phyloP scores from a whole-genome alignment of 73 alveolate genomes.

The Tetrahymena malaccensis region DNA sequence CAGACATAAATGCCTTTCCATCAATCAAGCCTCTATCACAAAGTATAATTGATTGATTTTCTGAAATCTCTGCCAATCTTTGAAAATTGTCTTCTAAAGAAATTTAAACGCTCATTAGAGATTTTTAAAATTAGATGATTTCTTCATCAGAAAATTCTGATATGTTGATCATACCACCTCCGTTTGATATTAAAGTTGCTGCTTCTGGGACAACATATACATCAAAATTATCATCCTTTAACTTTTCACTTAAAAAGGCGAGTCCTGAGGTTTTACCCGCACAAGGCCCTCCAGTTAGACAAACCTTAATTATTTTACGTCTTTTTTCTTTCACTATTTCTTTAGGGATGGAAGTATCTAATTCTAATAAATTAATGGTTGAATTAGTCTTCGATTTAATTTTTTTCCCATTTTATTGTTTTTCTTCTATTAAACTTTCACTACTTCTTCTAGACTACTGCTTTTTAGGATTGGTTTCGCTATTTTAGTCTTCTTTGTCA shows the following conservation, averaged over 20 bases:
- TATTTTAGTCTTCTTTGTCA: neutral
- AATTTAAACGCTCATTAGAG: constrained; percentile 46
- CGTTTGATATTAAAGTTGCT: constrained; percentile 60
- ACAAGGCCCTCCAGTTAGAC: constrained; percentile 78
- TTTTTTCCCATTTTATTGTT: neutral
- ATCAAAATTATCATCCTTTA: constrained; percentile 40
- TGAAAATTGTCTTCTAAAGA: constrained; percentile 52
- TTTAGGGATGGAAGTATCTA: neutral
- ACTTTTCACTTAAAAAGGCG: constrained; percentile 38
- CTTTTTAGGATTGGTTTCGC: neutral
- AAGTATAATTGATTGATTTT: constrained; percentile 14
- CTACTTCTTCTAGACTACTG: neutral
- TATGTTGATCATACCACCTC: constrained; percentile 64
- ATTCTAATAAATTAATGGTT: neutral
- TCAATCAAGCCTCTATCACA: constrained; percentile 29
- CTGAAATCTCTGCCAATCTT: constrained; percentile 36
- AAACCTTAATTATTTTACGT: constrained; percentile 1
- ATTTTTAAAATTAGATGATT: constrained; percentile 35
- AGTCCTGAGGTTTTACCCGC: constrained; percentile 77
- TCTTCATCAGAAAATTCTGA: constrained; percentile 28
- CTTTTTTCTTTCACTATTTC: neutral
- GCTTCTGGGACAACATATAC: constrained; percentile 71
- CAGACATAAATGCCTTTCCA: constrained; percentile 50
- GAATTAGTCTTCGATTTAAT: neutral
- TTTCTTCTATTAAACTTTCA: neutral